Evolutionary conservation across 2,329 filamentous ascomycete species (phyloP).

Genomic region (Blastomyces percursus): DNA sequence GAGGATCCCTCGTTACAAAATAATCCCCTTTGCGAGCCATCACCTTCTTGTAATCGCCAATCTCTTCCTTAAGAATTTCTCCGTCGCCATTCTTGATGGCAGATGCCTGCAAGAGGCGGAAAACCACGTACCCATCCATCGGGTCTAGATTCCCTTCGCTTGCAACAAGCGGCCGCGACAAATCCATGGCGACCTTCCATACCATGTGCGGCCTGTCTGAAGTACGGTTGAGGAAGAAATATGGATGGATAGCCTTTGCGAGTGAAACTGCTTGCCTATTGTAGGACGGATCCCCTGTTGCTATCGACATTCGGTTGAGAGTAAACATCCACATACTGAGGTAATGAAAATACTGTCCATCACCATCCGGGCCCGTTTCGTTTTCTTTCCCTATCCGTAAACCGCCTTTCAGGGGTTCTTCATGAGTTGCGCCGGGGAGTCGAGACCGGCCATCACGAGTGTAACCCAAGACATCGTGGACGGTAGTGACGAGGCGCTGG

Average conservation of each 20-base stretch:
- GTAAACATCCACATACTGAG: constrained; percentile 54
- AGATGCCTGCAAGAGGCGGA: constrained; percentile 38
- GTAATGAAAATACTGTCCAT: constrained; percentile 54
- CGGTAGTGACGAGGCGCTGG: constrained; percentile 38
- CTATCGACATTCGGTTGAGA: constrained; percentile 43
- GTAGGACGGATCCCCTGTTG: constrained; percentile 36
- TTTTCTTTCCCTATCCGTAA: constrained; percentile 48
- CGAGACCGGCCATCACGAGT: constrained; percentile 40
- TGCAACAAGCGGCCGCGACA: constrained; percentile 38
- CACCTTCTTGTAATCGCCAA: constrained; percentile 42
- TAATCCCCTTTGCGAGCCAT: constrained; percentile 37
- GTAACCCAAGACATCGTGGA: constrained; percentile 44
- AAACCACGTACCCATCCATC: constrained; percentile 44
- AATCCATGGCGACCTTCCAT: constrained; percentile 47
- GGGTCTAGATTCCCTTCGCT: constrained; percentile 48
- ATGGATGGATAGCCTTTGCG: constrained; percentile 43
- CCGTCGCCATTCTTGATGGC: constrained; percentile 24
- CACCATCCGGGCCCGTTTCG: constrained; percentile 40
- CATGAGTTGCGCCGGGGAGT: constrained; percentile 43
- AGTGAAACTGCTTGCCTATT: constrained; percentile 44
- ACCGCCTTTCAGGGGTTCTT: constrained; percentile 43
- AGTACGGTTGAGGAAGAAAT: constrained; percentile 37
- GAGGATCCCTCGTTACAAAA: constrained; percentile 38
- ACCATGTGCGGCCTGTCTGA: constrained; percentile 36
- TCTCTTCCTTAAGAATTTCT: constrained; percentile 37